phyloP scores from a whole-genome alignment of 306 rosid genomes.

The Cicer yamashitae region DNA sequence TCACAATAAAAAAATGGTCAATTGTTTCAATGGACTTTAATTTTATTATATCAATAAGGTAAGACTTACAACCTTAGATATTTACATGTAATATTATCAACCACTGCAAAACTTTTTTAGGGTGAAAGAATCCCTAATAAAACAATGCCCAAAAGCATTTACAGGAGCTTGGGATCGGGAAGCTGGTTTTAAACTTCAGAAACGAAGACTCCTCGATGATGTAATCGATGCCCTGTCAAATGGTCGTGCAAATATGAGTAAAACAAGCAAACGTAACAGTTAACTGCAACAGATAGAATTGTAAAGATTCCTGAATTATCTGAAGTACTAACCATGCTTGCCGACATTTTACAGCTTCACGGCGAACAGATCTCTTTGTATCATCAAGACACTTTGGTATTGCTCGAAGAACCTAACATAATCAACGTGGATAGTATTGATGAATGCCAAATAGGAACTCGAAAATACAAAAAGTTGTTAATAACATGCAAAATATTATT shows the following conservation, averaged over 20 bases:
- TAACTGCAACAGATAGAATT: background rate
- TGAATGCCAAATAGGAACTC: background rate
- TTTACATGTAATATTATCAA: conserved; percentile 17
- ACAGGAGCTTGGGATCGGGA: conserved; percentile 17
- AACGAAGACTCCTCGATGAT: conserved; percentile 58
- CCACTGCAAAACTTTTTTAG: background rate
- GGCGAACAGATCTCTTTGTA: conserved; percentile 78
- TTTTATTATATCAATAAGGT: no score
- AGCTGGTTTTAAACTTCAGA: conserved; percentile 42
- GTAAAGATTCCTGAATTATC: background rate
- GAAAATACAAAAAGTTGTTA: conserved; percentile 14
- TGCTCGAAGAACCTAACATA: conserved; percentile 64
- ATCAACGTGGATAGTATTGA: conserved; percentile 26
- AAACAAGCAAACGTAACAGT: background rate
- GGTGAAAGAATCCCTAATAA: conserved; percentile 9
- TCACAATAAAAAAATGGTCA: no score
- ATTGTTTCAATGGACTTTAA: no score
- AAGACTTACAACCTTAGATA: background rate
- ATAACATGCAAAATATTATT: background rate
- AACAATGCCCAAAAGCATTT: conserved; percentile 16
- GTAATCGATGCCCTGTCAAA: conserved; percentile 68
- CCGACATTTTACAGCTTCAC: conserved; percentile 83
- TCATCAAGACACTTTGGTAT: conserved; percentile 74
- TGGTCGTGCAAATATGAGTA: conserved; percentile 18
- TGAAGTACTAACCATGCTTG: conserved; percentile 76